These are phyloP conservation scores for Fraxinus quadrangulata DNA, from an alignment of 257 asterid species.

Conservation along the genomic window DNA sequence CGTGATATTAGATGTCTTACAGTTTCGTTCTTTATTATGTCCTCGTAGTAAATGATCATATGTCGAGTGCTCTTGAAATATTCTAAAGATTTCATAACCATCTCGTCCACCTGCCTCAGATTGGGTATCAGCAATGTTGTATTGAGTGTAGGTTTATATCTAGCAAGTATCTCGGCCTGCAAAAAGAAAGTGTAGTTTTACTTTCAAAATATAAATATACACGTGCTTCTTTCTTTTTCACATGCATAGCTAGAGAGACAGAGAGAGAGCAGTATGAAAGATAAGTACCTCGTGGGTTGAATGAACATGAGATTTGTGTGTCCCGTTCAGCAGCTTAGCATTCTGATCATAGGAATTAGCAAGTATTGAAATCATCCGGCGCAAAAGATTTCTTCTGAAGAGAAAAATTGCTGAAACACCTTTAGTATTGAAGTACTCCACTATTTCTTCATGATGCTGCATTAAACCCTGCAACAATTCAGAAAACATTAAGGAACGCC, in stretches of 20 bases:
- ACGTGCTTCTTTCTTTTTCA: not conserved
- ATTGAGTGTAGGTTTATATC: conserved; percentile 73
- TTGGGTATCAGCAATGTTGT: conserved; percentile 59
- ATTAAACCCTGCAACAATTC: conserved; percentile 67
- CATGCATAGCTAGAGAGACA: not conserved
- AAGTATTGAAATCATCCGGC: conserved; percentile 82
- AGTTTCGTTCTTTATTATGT: conserved; percentile 67
- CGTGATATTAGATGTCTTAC: conserved; percentile 43
- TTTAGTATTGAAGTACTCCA: conserved; percentile 68
- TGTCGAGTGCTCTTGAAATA: conserved; percentile 80
- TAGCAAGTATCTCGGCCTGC: conserved; percentile 89
- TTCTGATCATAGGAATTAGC: conserved; percentile 89
- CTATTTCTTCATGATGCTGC: conserved; percentile 76
- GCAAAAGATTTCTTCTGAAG: conserved; percentile 82
- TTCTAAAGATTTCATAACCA: conserved; percentile 58
- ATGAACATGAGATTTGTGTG: conserved; percentile 96
- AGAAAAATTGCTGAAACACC: conserved; percentile 91
- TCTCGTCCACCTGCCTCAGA: conserved; percentile 72
- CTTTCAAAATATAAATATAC: not conserved
- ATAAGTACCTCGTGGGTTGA: conserved; percentile 67
- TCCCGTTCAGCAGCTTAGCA: conserved; percentile 85
- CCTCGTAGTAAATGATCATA: conserved; percentile 82
- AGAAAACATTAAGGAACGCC: conserved; percentile 11
- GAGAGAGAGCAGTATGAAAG: conserved; percentile 24
- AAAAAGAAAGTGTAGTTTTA: not conserved